phyloP scores from a whole-genome alignment of 305 asterid genomes.

The Solanum hybrid region DNA sequence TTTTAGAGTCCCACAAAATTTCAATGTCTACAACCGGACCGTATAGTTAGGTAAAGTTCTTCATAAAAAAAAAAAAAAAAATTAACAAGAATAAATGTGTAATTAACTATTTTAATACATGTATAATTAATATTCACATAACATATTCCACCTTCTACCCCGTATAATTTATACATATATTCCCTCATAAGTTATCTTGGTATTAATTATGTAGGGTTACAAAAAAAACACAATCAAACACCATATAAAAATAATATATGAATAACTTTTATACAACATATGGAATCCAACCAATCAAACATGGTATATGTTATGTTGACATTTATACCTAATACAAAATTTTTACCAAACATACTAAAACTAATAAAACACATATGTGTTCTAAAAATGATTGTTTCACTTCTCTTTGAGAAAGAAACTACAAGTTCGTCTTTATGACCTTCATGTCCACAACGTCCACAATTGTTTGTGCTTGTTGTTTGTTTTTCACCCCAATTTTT shows the following conservation, averaged over 20 bases:
- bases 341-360: background rate
- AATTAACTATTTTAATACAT: background rate
- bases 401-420: background rate
- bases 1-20: background rate
- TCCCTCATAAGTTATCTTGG: background rate
- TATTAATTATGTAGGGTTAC: background rate
- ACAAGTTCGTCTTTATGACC: background rate
- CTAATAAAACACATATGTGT: background rate
- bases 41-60: background rate
- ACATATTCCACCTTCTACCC: background rate
- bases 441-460: background rate
- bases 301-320: background rate
- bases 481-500: background rate
- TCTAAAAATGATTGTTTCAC: background rate
- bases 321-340: background rate
- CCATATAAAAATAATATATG: background rate
- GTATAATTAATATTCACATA: background rate
- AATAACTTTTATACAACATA: background rate
- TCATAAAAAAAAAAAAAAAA: too few relatives aligned
- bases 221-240: background rate
- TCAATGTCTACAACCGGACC: background rate
- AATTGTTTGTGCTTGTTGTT: background rate
- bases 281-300: background rate
- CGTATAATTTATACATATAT: background rate
- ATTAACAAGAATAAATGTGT: background rate